Conservation (phyloP, 257 asterid species). For the Solanum ossicruentum region DNA sequence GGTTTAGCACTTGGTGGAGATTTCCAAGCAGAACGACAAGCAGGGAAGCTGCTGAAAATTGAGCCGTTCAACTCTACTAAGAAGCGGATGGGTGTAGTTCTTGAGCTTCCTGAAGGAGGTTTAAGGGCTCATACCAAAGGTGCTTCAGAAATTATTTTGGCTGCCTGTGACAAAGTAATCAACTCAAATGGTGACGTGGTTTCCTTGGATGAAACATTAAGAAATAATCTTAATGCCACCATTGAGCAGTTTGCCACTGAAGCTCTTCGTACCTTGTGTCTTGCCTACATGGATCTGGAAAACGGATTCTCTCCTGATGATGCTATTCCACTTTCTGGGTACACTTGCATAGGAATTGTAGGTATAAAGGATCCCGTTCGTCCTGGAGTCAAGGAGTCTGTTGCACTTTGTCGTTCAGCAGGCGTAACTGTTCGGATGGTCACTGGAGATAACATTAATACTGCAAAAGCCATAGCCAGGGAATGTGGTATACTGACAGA, state of each 20-base stretch:
- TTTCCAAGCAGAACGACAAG: constrained; percentile 3
- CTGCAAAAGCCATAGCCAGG: constrained; percentile 13
- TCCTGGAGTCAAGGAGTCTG: constrained; percentile 11
- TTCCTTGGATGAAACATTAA: not conserved
- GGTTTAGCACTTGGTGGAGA: constrained; percentile 7
- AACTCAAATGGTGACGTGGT: constrained; percentile 2
- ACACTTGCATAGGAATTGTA: constrained; percentile 1
- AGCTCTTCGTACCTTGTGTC: constrained; percentile 11
- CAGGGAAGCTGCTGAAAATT: constrained; percentile 1
- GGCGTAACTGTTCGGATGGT: constrained; percentile 10
- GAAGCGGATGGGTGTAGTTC: constrained; percentile 3
- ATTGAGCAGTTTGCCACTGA: constrained; percentile 7
- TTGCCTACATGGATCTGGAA: constrained; percentile 8
- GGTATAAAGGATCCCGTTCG: constrained; percentile 16
- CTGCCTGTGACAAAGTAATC: constrained; percentile 4
- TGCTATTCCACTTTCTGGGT: constrained; percentile 3
- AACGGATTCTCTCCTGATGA: constrained; percentile 1
- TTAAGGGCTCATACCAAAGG: constrained; percentile 8
- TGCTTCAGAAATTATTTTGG: constrained; percentile 7
- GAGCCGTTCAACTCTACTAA: constrained; percentile 8
- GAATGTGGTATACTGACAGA: constrained; percentile 13
- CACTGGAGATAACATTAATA: constrained; percentile 10
- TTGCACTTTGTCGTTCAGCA: constrained; percentile 7
- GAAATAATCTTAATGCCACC: not conserved
- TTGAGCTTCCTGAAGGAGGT: constrained; percentile 2